A percentile compares a stretch with the other conserved stretches of the same genome.
Conservation (phyloP, 257 asterid species). For the Orobanche coerulescens region DNA sequence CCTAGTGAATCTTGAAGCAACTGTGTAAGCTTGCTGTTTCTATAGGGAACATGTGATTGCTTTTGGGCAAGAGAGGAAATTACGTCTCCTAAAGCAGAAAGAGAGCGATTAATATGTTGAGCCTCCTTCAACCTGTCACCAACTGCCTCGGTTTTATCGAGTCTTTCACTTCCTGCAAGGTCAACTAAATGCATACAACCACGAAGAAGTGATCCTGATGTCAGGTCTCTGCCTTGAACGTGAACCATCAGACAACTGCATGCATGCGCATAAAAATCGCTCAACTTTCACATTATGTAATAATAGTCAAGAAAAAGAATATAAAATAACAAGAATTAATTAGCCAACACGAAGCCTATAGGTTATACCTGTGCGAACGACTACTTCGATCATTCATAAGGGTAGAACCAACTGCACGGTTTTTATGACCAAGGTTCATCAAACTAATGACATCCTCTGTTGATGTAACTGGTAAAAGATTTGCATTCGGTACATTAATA, state of each 20-base stretch:
- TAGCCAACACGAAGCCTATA: background rate
- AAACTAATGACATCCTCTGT: background rate
- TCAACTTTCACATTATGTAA: background rate
- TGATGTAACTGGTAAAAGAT: background rate
- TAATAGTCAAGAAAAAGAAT: background rate
- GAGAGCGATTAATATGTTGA: background rate
- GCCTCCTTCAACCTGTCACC: slow-evolving; percentile 7
- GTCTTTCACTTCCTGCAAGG: slow-evolving; percentile 6
- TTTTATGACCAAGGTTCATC: slow-evolving; percentile 4
- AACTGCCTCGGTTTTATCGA: background rate
- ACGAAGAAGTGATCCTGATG: background rate
- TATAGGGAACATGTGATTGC: background rate
- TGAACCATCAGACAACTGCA: slow-evolving; percentile 1
- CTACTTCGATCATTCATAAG: slow-evolving; percentile 8
- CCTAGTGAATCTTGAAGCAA: slow-evolving; percentile 7
- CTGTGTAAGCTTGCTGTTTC: slow-evolving; percentile 12
- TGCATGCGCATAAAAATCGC: background rate
- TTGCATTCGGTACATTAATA: slow-evolving; percentile 2
- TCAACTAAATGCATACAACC: slow-evolving; percentile 6
- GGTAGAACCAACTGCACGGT: background rate
- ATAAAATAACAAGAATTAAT: too few relatives aligned
- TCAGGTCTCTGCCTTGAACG: background rate
- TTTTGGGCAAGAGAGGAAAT: background rate
- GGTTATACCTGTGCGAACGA: slow-evolving; percentile 7
- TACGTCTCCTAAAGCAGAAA: slow-evolving; percentile 4